Conservation (phyloP, 192 early-diverging fungal genomes). For the Piromyces finnis region DNA sequence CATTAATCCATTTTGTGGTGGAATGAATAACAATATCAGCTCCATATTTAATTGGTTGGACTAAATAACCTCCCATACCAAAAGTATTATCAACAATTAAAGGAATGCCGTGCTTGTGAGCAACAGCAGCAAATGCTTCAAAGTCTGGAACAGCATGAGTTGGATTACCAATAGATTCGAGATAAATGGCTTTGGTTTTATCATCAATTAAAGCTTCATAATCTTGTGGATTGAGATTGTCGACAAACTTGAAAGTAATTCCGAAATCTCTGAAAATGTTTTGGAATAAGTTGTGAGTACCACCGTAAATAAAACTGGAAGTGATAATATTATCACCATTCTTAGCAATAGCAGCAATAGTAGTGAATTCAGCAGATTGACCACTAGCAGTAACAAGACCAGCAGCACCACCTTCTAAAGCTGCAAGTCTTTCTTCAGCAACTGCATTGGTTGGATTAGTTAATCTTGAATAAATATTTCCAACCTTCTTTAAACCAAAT, state of each 20-base stretch:
- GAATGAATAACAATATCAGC: slow-evolving; percentile 85
- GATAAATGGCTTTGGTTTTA: slow-evolving; percentile 76
- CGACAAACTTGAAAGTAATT: slow-evolving; percentile 58
- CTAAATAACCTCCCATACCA: slow-evolving; percentile 61
- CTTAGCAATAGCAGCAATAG: slow-evolving; percentile 56
- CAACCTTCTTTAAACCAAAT: slow-evolving; percentile 51
- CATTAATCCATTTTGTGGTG: slow-evolving; percentile 83
- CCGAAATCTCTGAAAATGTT: slow-evolving; percentile 36
- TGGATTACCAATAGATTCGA: slow-evolving; percentile 87
- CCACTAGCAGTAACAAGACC: slow-evolving; percentile 47
- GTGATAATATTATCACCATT: slow-evolving; percentile 81
- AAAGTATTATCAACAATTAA: slow-evolving; percentile 95
- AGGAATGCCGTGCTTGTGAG: slow-evolving; percentile 67
- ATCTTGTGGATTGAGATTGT: slow-evolving; percentile 54
- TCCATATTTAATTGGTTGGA: slow-evolving; percentile 75
- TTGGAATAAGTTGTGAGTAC: slow-evolving; percentile 1
- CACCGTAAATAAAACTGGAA: slow-evolving; percentile 32
- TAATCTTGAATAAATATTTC: slow-evolving; percentile 72
- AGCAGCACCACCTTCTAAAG: slow-evolving; percentile 71
- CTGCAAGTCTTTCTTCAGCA: slow-evolving; percentile 82
- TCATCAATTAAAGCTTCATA: slow-evolving; percentile 65
- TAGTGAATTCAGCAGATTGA: slow-evolving; percentile 73
- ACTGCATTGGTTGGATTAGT: slow-evolving; percentile 76
- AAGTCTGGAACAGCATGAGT: slow-evolving; percentile 79
- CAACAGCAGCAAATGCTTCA: slow-evolving; percentile 56